phyloP scores from a whole-genome alignment of 2,329 filamentous ascomycete species.

The Kalmusia sp. region DNA sequence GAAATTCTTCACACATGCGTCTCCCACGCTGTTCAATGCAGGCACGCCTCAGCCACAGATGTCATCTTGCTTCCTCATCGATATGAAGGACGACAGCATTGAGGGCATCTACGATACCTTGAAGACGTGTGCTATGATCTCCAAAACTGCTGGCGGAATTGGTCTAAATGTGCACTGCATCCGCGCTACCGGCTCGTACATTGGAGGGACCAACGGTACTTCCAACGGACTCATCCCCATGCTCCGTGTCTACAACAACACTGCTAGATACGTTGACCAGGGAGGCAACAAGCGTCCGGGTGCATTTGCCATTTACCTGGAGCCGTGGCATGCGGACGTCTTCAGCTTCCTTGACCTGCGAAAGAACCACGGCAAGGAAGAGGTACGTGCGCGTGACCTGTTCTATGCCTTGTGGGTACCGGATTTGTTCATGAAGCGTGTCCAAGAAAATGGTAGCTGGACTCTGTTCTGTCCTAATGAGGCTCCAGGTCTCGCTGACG shows the following conservation, averaged over 20 bases:
- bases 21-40: conserved; percentile 96
- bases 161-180: conserved; percentile 97
- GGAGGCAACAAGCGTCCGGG: conserved; percentile 99
- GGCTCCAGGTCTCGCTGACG: conserved; percentile 91
- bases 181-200: conserved; percentile 96
- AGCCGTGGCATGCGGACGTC: conserved; percentile 98
- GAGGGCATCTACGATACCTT: conserved; percentile 99
- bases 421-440: conserved; percentile 99
- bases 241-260: conserved; percentile 99
- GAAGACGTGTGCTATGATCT: conserved; percentile 99
- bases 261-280: conserved; percentile 96
- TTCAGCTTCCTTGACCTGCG: conserved; percentile 97
- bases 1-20: conserved; percentile 98
- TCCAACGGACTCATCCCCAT: conserved; percentile 98
- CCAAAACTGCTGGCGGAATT: conserved; percentile 98
- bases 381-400: conserved; percentile 93
- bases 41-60: conserved; percentile 94
- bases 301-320: conserved; percentile 97
- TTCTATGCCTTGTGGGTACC: conserved; percentile 99
- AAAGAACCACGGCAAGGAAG: conserved; percentile 99
- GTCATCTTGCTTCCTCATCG: conserved; percentile 97
- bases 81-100: conserved; percentile 99
- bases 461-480: conserved; percentile 98
- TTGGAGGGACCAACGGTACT: conserved; percentile 95
- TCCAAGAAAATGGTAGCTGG: conserved; percentile 96